A percentile compares a stretch with the other conserved stretches of the same genome.
Evolutionary conservation across 2,329 filamentous ascomycete species (phyloP).

Genomic region (Fusarium sp.): DNA sequence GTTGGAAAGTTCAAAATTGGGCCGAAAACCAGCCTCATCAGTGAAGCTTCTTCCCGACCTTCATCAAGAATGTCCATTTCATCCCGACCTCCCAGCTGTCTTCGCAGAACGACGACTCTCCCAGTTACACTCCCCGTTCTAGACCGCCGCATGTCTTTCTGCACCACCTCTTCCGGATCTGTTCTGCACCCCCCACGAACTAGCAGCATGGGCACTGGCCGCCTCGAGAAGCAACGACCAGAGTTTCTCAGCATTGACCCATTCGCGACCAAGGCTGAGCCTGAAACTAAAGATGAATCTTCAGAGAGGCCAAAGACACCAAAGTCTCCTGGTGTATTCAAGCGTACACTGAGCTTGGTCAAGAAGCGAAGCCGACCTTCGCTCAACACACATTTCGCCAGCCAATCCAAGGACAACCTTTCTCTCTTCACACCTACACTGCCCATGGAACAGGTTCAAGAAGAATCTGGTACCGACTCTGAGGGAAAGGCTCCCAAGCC

Average conservation of each 20-base stretch:
- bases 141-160: constrained; percentile 52
- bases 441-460: constrained; percentile 53
- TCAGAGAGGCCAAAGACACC: constrained; percentile 54
- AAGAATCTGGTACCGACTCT: constrained; percentile 47
- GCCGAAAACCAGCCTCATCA: constrained; percentile 53
- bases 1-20: too few relatives aligned
- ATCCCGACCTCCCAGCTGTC: constrained; percentile 40
- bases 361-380: constrained; percentile 67
- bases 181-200: constrained; percentile 57
- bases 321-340: constrained; percentile 61
- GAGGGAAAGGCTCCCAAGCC: constrained; percentile 32
- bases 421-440: constrained; percentile 41
- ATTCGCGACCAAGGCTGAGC: constrained; percentile 57
- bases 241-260: constrained; percentile 68
- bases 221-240: constrained; percentile 55
- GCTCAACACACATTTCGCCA: constrained; percentile 55
- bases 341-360: constrained; percentile 66
- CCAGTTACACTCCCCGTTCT: constrained; percentile 51
- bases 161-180: constrained; percentile 51
- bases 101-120: constrained; percentile 51
- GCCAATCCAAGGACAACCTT: constrained; percentile 53
- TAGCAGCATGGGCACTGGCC: constrained; percentile 57
- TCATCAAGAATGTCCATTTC: constrained; percentile 35
- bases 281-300: constrained; percentile 48
- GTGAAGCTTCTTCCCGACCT: constrained; percentile 48